These are phyloP conservation scores for Erythrobasidium hasegawianum DNA, from an alignment of 1,284 basidiomycete species.

Conservation along the genomic window DNA sequence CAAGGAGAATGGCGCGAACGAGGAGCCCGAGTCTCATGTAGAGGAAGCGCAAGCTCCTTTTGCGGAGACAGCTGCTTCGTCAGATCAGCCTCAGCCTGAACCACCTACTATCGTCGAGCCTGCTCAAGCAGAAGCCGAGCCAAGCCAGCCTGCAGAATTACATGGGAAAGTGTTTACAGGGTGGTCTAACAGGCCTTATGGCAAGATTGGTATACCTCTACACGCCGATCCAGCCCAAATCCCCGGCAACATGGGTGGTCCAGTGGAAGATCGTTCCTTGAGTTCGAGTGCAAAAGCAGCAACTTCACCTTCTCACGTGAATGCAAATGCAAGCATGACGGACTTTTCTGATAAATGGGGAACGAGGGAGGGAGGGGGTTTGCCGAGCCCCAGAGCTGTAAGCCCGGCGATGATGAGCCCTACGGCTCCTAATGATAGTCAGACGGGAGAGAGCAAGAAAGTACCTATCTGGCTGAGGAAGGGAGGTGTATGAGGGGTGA, in stretches of 20 bases:
- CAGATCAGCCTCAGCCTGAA: too few relatives aligned
- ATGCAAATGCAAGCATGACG: neutral
- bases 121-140: neutral
- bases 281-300: too few relatives aligned
- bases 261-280: too few relatives aligned
- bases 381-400: too few relatives aligned
- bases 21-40: neutral
- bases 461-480: constrained; percentile 33
- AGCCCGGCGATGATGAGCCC: neutral
- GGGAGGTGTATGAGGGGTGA: constrained; percentile 5
- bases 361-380: neutral
- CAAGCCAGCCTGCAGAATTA: neutral
- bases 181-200: constrained; percentile 25
- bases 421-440: neutral
- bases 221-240: too few relatives aligned
- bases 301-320: too few relatives aligned
- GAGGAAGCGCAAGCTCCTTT: neutral
- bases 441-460: constrained; percentile 10
- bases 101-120: neutral
- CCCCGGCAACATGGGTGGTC: too few relatives aligned
- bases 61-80: neutral
- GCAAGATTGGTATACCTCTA: constrained; percentile 24
- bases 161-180: constrained; percentile 28
- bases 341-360: constrained; percentile 23
- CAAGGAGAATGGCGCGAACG: neutral